Evolutionary conservation across 1,284 basidiomycete genomes (phyloP).

Genomic region (Bjerkandera adusta): DNA sequence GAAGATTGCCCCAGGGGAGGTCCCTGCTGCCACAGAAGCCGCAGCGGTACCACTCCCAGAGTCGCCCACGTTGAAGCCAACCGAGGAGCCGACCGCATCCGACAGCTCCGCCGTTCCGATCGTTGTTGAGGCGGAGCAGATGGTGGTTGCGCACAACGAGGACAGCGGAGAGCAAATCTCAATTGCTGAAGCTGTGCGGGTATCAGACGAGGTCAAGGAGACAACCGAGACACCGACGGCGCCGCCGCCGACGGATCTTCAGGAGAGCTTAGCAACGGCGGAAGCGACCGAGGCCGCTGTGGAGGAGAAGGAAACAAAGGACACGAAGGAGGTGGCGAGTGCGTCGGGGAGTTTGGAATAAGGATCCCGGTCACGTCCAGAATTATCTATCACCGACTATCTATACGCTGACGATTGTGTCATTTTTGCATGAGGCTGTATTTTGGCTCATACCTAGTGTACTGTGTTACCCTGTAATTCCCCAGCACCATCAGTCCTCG

Average conservation of each 20-base stretch:
- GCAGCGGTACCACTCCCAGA: constrained; percentile 51
- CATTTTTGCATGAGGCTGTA: constrained; percentile 7
- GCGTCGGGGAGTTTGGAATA: neutral
- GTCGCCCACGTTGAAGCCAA: constrained; percentile 28
- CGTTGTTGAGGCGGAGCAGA: constrained; percentile 3
- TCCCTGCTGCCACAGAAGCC: constrained; percentile 32
- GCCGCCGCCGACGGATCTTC: too few species aligned
- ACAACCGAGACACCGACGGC: too few species aligned
- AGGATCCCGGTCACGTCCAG: constrained; percentile 7
- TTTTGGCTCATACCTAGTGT: constrained; percentile 11
- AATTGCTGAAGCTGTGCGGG: too few species aligned
- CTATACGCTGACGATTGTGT: constrained; percentile 5
- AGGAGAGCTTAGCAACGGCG: too few species aligned
- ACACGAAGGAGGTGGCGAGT: neutral
- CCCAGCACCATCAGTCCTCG: neutral
- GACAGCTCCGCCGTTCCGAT: neutral
- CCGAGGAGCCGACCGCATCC: constrained; percentile 12
- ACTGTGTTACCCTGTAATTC: constrained; percentile 8
- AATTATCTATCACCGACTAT: constrained; percentile 10
- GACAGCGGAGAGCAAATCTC: neutral
- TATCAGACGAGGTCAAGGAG: too few species aligned
- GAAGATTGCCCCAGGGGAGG: constrained; percentile 15
- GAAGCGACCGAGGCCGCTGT: neutral
- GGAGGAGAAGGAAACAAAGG: neutral
- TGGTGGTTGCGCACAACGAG: neutral